Evolutionary conservation across 768 basidiomycete species (phyloP).

Genomic region (Tulasnella sp.): DNA sequence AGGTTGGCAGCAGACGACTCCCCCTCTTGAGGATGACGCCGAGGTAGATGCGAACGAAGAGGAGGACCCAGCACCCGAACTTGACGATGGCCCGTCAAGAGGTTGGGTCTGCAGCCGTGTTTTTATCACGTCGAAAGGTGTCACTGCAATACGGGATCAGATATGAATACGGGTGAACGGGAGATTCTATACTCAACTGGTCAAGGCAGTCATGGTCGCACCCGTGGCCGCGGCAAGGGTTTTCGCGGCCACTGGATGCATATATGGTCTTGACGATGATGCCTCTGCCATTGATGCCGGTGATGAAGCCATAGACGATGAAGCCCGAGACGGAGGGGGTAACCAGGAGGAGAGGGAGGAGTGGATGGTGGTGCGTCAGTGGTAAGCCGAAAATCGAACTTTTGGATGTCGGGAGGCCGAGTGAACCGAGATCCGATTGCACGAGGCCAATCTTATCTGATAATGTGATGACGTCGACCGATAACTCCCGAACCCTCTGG

Average conservation of each 20-base stretch:
- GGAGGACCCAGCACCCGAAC: slow-evolving; percentile 1
- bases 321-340: background rate
- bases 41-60: slow-evolving; percentile 25
- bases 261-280: slow-evolving; percentile 32
- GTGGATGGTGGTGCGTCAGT: slow-evolving; percentile 2
- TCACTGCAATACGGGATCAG: slow-evolving; percentile 59
- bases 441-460: slow-evolving; percentile 8
- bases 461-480: background rate
- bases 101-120: slow-evolving; percentile 93
- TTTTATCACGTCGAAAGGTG: slow-evolving; percentile 97
- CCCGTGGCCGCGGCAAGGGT: slow-evolving; percentile 74
- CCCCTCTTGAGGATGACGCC: slow-evolving; percentile 13
- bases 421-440: slow-evolving; percentile 4
- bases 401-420: slow-evolving; percentile 11
- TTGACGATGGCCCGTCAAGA: slow-evolving; percentile 30
- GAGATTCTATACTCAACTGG: slow-evolving; percentile 51
- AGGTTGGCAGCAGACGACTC: slow-evolving; percentile 20
- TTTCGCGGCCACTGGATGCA: slow-evolving; percentile 77
- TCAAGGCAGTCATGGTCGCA: slow-evolving; percentile 74
- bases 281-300: background rate
- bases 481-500: background rate
- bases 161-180: background rate
- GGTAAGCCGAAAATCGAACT: background rate
- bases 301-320: background rate
- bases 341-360: background rate